Evolutionary conservation across 2,329 filamentous ascomycete genomes (phyloP).

Genomic region (Colletotrichum brevisporum): DNA sequence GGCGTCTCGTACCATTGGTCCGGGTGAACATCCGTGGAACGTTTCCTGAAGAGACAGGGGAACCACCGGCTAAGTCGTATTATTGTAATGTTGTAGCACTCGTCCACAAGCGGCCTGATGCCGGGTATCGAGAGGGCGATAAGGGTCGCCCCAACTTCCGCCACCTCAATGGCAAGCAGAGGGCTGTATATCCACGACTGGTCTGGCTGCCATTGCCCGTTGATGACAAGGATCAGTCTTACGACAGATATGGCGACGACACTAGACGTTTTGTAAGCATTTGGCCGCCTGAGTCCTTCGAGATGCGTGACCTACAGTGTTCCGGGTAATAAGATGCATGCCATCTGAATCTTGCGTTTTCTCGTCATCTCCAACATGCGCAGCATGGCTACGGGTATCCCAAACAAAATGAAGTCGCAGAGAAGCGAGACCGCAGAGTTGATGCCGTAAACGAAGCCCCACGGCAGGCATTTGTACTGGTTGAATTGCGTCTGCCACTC

Average conservation of each 20-base stretch:
- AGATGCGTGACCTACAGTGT: constrained; percentile 54
- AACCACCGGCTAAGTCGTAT: background rate
- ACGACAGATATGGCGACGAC: constrained; percentile 64
- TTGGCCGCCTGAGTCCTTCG: too few relatives aligned
- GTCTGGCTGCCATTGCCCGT: constrained; percentile 62
- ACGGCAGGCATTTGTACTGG: constrained; percentile 61
- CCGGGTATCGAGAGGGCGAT: constrained; percentile 66
- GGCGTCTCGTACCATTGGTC: constrained; percentile 21
- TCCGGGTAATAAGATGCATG: constrained; percentile 63
- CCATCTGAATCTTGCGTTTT: constrained; percentile 62
- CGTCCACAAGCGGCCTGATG: constrained; percentile 57
- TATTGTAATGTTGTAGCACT: background rate
- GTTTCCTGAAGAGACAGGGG: background rate
- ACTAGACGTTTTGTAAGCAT: constrained; percentile 44
- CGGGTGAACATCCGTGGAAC: background rate
- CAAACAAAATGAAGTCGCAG: constrained; percentile 65
- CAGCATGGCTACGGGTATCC: constrained; percentile 64
- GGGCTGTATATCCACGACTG: constrained; percentile 66
- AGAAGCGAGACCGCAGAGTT: constrained; percentile 64
- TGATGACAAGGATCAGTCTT: constrained; percentile 62
- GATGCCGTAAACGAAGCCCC: constrained; percentile 66
- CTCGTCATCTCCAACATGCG: constrained; percentile 58
- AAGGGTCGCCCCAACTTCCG: constrained; percentile 65
- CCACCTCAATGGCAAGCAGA: constrained; percentile 63
- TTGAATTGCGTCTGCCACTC: constrained; percentile 57